Percentiles rank a stretch among this genome's conserved stretches.
These are phyloP conservation scores for Mortierella sp. DNA, from an alignment of 371 early-diverging fungal species.

Conservation along the genomic window DNA sequence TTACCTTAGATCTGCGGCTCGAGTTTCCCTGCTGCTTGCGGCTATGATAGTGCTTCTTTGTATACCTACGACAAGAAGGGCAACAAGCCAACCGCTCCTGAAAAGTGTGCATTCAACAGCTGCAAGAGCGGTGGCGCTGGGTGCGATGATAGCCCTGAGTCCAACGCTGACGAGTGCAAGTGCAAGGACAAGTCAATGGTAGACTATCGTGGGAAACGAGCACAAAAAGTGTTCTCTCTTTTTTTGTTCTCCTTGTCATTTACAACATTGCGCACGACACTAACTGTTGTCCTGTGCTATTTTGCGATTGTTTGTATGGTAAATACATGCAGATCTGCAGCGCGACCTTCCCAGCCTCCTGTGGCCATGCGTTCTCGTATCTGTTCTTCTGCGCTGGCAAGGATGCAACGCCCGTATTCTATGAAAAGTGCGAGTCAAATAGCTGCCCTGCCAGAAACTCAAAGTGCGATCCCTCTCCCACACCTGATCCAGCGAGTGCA, in stretches of 20 bases:
- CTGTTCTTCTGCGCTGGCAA: neutral
- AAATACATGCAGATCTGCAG: conserved; percentile 19
- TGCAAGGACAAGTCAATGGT: neutral
- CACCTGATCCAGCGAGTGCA: too few relatives aligned
- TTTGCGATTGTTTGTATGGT: neutral
- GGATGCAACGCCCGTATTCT: neutral
- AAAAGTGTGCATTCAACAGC: neutral
- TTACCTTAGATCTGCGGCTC: neutral
- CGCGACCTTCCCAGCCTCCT: neutral
- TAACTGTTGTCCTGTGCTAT: neutral
- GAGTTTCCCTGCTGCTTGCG: neutral
- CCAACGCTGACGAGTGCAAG: neutral
- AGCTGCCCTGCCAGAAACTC: neutral
- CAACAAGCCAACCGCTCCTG: neutral
- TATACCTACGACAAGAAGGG: neutral
- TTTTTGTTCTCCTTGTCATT: neutral
- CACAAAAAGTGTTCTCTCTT: neutral
- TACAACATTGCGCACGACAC: neutral
- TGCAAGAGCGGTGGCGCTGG: neutral
- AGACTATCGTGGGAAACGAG: neutral
- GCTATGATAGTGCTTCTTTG: neutral
- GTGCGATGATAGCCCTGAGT: neutral
- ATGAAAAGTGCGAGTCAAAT: neutral
- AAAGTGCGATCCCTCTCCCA: neutral
- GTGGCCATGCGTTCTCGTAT: neutral